A percentile compares a stretch with the other conserved stretches of the same genome.
These are phyloP conservation scores for Saturnispora sekii DNA, from an alignment of 805 yeast genomes.

Conservation along the genomic window DNA sequence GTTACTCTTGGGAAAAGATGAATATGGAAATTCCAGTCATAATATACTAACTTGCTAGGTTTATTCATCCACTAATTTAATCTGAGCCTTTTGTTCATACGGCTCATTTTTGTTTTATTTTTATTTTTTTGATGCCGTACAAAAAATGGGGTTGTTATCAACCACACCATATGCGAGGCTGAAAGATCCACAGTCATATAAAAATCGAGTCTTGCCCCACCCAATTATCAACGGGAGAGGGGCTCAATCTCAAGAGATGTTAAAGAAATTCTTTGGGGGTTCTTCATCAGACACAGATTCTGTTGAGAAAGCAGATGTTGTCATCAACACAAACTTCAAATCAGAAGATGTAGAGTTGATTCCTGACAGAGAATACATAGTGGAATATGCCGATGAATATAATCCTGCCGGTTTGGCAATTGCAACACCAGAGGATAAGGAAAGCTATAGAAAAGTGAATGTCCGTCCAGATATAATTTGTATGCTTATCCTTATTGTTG, in stretches of 20 bases:
- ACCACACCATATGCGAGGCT: too few relatives aligned
- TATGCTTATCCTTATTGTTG: slow-evolving; percentile 42
- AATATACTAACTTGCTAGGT: too few relatives aligned
- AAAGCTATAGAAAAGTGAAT: slow-evolving; percentile 27
- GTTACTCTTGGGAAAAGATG: too few relatives aligned
- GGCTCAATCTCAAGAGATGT: not conserved
- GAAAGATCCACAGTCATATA: too few relatives aligned
- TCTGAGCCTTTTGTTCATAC: too few relatives aligned
- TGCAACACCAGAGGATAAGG: slow-evolving; percentile 25
- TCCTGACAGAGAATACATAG: slow-evolving; percentile 13
- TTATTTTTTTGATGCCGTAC: too few relatives aligned
- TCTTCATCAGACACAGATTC: not conserved
- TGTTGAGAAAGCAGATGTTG: not conserved
- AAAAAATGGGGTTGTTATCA: too few relatives aligned
- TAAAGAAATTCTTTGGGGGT: not conserved
- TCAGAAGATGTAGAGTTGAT: not conserved
- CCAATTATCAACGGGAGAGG: too few relatives aligned
- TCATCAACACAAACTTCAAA: not conserved
- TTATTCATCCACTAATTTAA: too few relatives aligned
- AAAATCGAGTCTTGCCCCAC: too few relatives aligned
- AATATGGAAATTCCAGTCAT: too few relatives aligned
- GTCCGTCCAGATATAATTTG: slow-evolving; percentile 38
- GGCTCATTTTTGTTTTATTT: too few relatives aligned
- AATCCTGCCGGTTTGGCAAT: slow-evolving; percentile 23
- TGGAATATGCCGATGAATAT: slow-evolving; percentile 22